These are phyloP conservation scores for Pleurotus sapidus DNA, from an alignment of 768 basidiomycete species.

Conservation along the genomic window DNA sequence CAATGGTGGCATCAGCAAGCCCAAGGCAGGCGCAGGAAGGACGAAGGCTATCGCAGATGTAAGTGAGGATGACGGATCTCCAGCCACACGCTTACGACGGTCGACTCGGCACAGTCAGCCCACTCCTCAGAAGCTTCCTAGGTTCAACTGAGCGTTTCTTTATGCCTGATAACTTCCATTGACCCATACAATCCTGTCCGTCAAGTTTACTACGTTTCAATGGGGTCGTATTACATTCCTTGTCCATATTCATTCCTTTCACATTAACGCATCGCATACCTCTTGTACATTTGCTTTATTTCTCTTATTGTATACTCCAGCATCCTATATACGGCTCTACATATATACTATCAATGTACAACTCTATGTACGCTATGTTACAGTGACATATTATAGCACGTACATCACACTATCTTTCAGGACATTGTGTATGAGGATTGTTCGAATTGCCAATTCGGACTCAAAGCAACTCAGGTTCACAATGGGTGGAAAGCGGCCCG, in stretches of 20 bases:
- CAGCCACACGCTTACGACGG: conserved; percentile 23
- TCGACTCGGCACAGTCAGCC: conserved; percentile 24
- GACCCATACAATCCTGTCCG: neutral
- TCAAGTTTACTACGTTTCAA: neutral
- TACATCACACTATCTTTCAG: too few species aligned
- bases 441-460: too few species aligned
- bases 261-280: too few species aligned
- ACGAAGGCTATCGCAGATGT: conserved; percentile 8
- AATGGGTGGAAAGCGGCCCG: too few species aligned
- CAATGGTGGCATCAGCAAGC: conserved; percentile 15
- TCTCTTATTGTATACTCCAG: too few species aligned
- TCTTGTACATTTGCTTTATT: too few species aligned
- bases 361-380: too few species aligned
- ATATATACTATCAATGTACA: too few species aligned
- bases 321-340: too few species aligned
- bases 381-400: too few species aligned
- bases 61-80: conserved; percentile 14
- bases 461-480: too few species aligned
- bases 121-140: conserved; percentile 26
- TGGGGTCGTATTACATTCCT: neutral
- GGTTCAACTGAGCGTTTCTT: conserved; percentile 9
- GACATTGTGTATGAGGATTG: too few species aligned
- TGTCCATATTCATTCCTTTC: neutral
- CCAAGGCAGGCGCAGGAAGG: conserved; percentile 5
- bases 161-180: neutral